Conservation (phyloP, 306 rosid species). For the Notholithocarpus densiflorus region DNA sequence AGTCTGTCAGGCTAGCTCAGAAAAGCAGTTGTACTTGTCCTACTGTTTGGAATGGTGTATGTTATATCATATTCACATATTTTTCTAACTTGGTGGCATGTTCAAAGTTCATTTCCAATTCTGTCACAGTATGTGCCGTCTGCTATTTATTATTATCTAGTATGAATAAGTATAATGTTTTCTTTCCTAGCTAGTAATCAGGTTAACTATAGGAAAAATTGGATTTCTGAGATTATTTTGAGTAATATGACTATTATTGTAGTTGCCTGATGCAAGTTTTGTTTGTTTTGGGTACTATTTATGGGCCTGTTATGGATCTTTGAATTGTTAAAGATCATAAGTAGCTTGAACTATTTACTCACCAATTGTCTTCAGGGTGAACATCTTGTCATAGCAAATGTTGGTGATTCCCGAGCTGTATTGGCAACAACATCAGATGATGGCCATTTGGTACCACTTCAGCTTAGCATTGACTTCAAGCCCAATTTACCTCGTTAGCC, state of each 20-base stretch:
- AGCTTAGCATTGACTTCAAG: slow-evolving; percentile 67
- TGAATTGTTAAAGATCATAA: background rate
- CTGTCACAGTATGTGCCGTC: background rate
- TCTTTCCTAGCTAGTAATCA: background rate
- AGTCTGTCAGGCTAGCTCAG: no score
- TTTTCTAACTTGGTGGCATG: background rate
- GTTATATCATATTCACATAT: background rate
- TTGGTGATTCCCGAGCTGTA: slow-evolving; percentile 79
- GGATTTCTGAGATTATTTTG: background rate
- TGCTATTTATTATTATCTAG: background rate
- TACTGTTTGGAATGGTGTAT: no score
- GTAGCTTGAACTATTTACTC: slow-evolving; percentile 8
- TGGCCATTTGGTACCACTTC: slow-evolving; percentile 51
- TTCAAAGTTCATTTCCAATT: background rate
- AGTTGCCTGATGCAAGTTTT: background rate
- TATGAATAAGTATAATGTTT: background rate
- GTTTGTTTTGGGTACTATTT: background rate
- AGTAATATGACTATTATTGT: background rate
- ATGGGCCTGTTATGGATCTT: background rate
- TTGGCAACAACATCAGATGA: slow-evolving; percentile 56
- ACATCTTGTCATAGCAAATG: slow-evolving; percentile 53
- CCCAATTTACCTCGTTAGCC: slow-evolving; percentile 60
- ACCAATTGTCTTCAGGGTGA: slow-evolving; percentile 47
- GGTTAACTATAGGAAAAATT: background rate
- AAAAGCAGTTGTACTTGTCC: no score